Conservation (phyloP, 371 early-diverging fungal genomes). For the Cokeromyces recurvatus region DNA sequence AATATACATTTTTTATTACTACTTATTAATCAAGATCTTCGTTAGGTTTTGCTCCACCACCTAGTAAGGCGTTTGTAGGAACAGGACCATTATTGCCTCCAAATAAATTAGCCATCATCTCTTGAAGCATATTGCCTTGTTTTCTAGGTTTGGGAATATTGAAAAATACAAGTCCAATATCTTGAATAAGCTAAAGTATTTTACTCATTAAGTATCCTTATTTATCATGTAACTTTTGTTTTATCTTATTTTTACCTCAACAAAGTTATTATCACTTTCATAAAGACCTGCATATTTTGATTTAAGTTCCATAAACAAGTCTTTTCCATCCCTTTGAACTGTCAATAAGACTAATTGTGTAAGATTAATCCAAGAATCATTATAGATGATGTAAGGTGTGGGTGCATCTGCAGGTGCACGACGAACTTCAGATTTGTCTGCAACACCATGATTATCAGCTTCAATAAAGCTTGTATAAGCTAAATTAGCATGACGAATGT, state of each 20-base stretch:
- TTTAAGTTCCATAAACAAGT: slow-evolving; percentile 51
- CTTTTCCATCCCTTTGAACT: slow-evolving; percentile 63
- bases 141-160: slow-evolving; percentile 59
- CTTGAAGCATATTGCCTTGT: slow-evolving; percentile 66
- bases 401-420: slow-evolving; percentile 36
- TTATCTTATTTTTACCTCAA: slow-evolving; percentile 31
- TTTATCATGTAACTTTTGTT: not conserved
- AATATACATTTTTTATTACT: too few relatives aligned
- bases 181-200: slow-evolving; percentile 46
- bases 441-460: slow-evolving; percentile 20
- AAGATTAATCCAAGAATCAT: slow-evolving; percentile 68
- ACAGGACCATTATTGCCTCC: too few relatives aligned
- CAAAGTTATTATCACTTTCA: slow-evolving; percentile 30
- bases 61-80: too few relatives aligned
- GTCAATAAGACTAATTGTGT: slow-evolving; percentile 62
- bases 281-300: slow-evolving; percentile 52
- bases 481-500: slow-evolving; percentile 67
- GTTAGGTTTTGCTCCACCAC: too few relatives aligned
- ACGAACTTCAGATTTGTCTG: slow-evolving; percentile 27
- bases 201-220: not conserved
- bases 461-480: slow-evolving; percentile 61
- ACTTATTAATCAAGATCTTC: too few relatives aligned
- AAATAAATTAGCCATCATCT: slow-evolving; percentile 72
- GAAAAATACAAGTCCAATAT: slow-evolving; percentile 66
- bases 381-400: slow-evolving; percentile 32